phyloP scores from a whole-genome alignment of 805 yeast genomes.

The Hanseniaspora guilliermondii region DNA sequence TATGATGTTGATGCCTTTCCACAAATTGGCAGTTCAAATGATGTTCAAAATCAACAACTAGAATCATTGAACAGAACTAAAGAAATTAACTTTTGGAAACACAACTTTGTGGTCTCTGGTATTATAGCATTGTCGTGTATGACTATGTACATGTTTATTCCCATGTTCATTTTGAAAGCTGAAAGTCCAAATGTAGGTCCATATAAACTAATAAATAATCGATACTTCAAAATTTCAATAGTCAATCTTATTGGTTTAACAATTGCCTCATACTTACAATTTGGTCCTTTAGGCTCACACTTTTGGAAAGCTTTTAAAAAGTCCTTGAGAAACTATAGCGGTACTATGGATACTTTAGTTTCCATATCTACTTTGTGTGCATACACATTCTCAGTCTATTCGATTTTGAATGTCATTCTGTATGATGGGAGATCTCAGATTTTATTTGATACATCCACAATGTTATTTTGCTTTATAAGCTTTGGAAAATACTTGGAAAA shows the following conservation, averaged over 20 bases:
- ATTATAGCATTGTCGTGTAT: conserved; percentile 54
- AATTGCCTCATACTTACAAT: conserved; percentile 49
- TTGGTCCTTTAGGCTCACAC: conserved; percentile 44
- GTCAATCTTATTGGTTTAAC: conserved; percentile 47
- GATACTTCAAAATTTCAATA: conserved; percentile 15
- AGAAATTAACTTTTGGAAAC: conserved; percentile 63
- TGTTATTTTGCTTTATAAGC: conserved; percentile 73
- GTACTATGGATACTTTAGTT: conserved; percentile 87
- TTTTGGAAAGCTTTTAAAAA: conserved; percentile 55
- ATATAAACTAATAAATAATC: background rate
- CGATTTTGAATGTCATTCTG: conserved; percentile 41
- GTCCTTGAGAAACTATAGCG: conserved; percentile 56
- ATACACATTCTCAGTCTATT: conserved; percentile 55
- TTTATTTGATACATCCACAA: conserved; percentile 73
- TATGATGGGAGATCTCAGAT: conserved; percentile 41
- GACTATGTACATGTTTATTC: conserved; percentile 36
- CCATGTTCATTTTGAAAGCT: conserved; percentile 24
- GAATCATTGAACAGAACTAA: conserved; percentile 52
- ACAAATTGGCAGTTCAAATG: background rate
- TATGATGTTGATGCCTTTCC: conserved; percentile 53
- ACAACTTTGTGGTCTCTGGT: conserved; percentile 40
- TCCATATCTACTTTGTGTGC: conserved; percentile 72
- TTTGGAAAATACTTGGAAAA: conserved; percentile 87
- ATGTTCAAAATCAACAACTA: conserved; percentile 40
- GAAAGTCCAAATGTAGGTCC: conserved; percentile 3